Evolutionary conservation across 1,284 basidiomycete genomes (phyloP), one percentile per base, ranked within the genome.

Genomic region (Leccinum pachyderme): DNA sequence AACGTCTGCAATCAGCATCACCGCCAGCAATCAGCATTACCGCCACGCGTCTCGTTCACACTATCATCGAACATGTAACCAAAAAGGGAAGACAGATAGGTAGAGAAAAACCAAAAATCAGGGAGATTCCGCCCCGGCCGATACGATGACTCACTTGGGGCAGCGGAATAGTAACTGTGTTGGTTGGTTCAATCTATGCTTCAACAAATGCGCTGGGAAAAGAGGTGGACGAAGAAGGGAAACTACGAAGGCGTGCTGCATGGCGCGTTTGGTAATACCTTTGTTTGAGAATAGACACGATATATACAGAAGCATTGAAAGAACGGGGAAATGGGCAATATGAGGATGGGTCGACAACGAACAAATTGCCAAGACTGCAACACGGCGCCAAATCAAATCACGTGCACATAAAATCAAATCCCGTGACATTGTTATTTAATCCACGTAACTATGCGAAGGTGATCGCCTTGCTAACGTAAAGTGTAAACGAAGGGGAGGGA

Each of bases 141-240:
- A 9, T 18, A 27, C 6, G 43, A 24, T 2, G 24, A 35, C 59
- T 48, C 55, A 83, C 82, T 58, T 73, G 70, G 41, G 18, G 18
- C 18, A 18, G 18, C 18, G 18, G 18, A 18, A 18, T 18, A 18
- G 18, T 15, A 82, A 82, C n/a, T 71, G 64, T 1, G 76, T 82
- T 1, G 78, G 76, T 58, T 79, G 83, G 25, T 18, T 18, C 18
- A 18, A 84, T 61, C 9, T 69, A 67, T 29, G 67, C 72, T 7
- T 45, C 49, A 46, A 54, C 62, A 27, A 60, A 33, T 3, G 7
- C 13, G 12, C 18, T 18, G 3, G 9, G n/a, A 9, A n/a, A 35
- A 5, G 35, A 37, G 7, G 24, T 54, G n/a, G 44, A 64, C 29
- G 4, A 39, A 39, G 9, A 39, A n/a, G 37, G 37, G 5, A 39